A percentile compares a stretch with the other conserved stretches of the same genome.
Evolutionary conservation across 129 eudicot genomes (phyloP).

Genomic region (Cynara cardunculus): DNA sequence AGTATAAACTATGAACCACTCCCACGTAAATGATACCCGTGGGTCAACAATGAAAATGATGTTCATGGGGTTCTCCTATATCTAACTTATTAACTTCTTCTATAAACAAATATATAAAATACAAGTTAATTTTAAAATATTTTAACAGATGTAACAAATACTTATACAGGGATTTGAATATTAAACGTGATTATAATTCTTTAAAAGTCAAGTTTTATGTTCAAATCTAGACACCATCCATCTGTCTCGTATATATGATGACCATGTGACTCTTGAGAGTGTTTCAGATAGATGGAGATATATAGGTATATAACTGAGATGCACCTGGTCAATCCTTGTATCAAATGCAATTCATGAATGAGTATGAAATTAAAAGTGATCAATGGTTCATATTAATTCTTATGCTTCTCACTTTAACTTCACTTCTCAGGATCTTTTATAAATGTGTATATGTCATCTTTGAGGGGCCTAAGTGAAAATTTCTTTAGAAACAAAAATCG

Average conservation of each 20-base stretch:
- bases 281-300: neutral
- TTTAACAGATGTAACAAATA: neutral
- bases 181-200: neutral
- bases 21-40: slow-evolving; percentile 18
- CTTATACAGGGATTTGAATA: neutral
- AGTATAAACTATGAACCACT: slow-evolving; percentile 7
- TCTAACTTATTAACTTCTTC: neutral
- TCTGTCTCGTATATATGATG: neutral
- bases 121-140: neutral
- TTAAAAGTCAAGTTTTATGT: neutral
- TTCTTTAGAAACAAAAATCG: neutral
- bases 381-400: no score
- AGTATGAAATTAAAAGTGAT: no score
- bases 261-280: neutral
- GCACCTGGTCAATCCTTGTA: no score
- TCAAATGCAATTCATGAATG: no score
- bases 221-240: neutral
- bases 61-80: neutral
- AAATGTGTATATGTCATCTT: neutral
- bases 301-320: neutral
- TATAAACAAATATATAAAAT: neutral
- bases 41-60: slow-evolving; percentile 28
- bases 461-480: neutral
- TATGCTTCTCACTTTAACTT: no score
- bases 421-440: no score